Base-by-base conservation (phyloP, 139 green algal species). In the Micractinium conductrix region DNA sequence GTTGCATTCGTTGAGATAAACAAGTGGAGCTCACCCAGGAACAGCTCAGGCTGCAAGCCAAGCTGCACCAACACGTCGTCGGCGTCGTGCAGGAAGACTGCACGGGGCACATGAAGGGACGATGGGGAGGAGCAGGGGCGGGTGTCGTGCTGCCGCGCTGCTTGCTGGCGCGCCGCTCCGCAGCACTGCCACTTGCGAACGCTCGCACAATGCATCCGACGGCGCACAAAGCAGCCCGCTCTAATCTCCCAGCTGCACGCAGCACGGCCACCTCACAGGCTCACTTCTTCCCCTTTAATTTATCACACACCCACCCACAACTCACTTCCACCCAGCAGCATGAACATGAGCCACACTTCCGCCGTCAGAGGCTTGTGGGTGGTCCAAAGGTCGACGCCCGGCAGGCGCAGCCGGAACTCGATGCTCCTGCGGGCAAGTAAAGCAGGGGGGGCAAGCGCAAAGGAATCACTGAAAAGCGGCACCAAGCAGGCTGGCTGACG, bases 261-360 rank as follows among this genome's bases (percentile, higher is more conserved):
- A n/a, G n/a, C n/a, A n/a, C n/a, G n/a, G n/a, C n/a, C n/a, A n/a
- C n/a, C n/a, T n/a, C n/a, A n/a, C n/a, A n/a, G n/a, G n/a, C n/a
- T n/a, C n/a, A n/a, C n/a, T n/a, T n/a, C n/a, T n/a, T n/a, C n/a
- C n/a, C n/a, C n/a, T n/a, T n/a, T n/a, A n/a, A n/a, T n/a, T n/a
- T n/a, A n/a, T n/a, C 48, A 58, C 48, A 58, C 48, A 58, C 48
- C 12, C 48, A 58, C 48, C 24, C 60, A 24, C 16, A 35, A 0
- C 73, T 83, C 91, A 38, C 94, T 91, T 78, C 89, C 78, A 0
- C 94, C 94, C 74, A 96, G 81, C 69, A 97, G 89, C 84, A 96
- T 91, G 83, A 95, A 95, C 83, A 93, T 80, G 35, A 97, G 87
- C 17, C 80, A 63, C 21, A 93, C 79, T 84, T 97, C 94, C 4